A percentile compares a stretch with the other conserved stretches of the same genome.
These are phyloP conservation scores for Rhodotorula sphaerocarpa DNA, from an alignment of 768 basidiomycete genomes.

Conservation along the genomic window DNA sequence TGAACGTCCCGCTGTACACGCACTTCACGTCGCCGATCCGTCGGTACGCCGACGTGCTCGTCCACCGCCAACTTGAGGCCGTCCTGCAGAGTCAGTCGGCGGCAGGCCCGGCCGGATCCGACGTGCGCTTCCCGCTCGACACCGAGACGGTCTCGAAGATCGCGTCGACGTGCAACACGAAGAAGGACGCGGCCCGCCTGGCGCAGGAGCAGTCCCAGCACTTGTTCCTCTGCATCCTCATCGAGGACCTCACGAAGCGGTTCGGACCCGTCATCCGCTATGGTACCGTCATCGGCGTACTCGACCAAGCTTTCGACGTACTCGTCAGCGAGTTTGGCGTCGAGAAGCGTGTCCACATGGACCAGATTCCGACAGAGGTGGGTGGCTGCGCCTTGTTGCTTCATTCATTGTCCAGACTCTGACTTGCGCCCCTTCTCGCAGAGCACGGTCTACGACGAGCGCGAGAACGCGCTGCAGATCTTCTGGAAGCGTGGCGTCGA, in stretches of 20 bases:
- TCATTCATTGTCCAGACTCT: neutral
- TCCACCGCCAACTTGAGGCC: constrained; percentile 92
- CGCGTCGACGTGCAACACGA: constrained; percentile 74
- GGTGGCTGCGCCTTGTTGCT: constrained; percentile 41
- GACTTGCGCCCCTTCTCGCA: constrained; percentile 39
- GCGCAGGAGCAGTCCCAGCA: constrained; percentile 96
- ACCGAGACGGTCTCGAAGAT: constrained; percentile 95
- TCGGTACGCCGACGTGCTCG: constrained; percentile 67
- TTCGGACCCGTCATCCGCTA: constrained; percentile 93
- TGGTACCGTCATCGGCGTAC: constrained; percentile 87
- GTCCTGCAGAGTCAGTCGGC: constrained; percentile 53
- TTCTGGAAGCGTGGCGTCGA: constrained; percentile 84
- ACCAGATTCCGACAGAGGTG: constrained; percentile 97
- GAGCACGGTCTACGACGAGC: constrained; percentile 96
- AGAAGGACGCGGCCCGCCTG: constrained; percentile 79
- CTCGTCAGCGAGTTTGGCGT: constrained; percentile 94
- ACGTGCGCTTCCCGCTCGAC: constrained; percentile 91
- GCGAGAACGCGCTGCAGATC: constrained; percentile 79
- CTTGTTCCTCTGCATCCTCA: constrained; percentile 85
- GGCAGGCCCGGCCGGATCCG: constrained; percentile 41
- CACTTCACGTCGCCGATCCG: constrained; percentile 60
- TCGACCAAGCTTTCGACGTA: constrained; percentile 98
- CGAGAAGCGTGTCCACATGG: constrained; percentile 96
- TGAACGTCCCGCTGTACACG: constrained; percentile 84
- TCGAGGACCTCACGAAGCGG: constrained; percentile 84